Evolutionary conservation across 805 yeast species (phyloP), one percentile per base, ranked within the genome.

Genomic region (Diddensiella caesifluorescens): DNA sequence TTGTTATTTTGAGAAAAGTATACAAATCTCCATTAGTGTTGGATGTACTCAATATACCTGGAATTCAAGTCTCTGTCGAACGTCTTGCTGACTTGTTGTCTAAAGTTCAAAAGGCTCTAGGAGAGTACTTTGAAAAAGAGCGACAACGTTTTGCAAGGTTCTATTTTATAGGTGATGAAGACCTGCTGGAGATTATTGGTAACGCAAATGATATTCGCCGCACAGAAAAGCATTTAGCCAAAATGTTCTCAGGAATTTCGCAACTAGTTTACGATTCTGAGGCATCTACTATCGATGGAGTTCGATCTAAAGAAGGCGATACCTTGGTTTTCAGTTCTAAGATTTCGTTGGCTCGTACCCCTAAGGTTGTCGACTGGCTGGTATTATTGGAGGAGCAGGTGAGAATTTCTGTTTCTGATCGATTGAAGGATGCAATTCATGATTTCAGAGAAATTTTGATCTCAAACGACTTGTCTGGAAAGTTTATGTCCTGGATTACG

Each of bases 91-190:
- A 78, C 0, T 70, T 80, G n/a, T 64, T 89, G 22, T 52, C 50
- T 4, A 76, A 70, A 48, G 73, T 86, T 1, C 71, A 79, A 34
- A 74, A 71, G 40, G 80, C 95, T 0, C 66, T 90, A 10, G 69
- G 79, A 9, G 90, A 85, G 5, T 90, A 79, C 56, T 65, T 90
- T 23, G 97, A 89, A 51, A 74, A 73, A 28, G 95, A 89, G 56
- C 66, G 97, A 48, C 80, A 74, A 31, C 45, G 69, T 1, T 90
- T 83, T 53, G 89, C 95, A 1, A 69, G 97, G 35, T 80, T 88
- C 42, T 88, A 81, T 54, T 89, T 90, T 56, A 64, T 90, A 21
- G 96, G 97, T 4, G 90, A 90, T 57, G 95, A 88, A 46, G 96
- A 90, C 57, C 62, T 90, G 22, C 64, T 90, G 25, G 95, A 86